These are phyloP conservation scores for Cyclocybe cylindracea DNA, from an alignment of 768 basidiomycete genomes.

Conservation along the genomic window DNA sequence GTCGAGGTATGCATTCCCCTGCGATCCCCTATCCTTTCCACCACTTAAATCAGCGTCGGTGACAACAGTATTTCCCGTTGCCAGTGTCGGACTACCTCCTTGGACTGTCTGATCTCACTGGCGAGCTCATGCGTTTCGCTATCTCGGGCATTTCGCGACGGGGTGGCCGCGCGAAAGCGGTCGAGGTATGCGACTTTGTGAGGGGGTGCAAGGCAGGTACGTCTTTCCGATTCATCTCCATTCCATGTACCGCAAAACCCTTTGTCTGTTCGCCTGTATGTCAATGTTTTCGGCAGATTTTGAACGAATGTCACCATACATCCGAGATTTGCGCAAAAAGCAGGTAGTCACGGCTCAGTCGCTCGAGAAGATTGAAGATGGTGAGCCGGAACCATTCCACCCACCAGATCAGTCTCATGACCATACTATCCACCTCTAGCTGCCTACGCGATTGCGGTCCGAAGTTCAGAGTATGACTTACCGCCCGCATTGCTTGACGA, in stretches of 20 bases:
- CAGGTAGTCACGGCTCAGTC: slow-evolving; percentile 84
- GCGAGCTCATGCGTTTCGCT: slow-evolving; percentile 95
- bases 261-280: background rate
- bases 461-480: slow-evolving; percentile 73
- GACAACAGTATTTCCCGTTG: slow-evolving; percentile 69
- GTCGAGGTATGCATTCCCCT: slow-evolving; percentile 52
- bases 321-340: slow-evolving; percentile 82
- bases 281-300: slow-evolving; percentile 49
- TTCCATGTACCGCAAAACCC: background rate
- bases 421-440: slow-evolving; percentile 38
- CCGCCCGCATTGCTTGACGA: slow-evolving; percentile 70
- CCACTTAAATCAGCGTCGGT: slow-evolving; percentile 5
- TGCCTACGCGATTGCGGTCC: slow-evolving; percentile 70
- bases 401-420: background rate
- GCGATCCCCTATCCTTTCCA: slow-evolving; percentile 1
- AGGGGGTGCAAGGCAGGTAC: slow-evolving; percentile 71
- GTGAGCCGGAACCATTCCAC: slow-evolving; percentile 40
- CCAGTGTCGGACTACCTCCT: slow-evolving; percentile 86
- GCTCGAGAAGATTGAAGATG: slow-evolving; percentile 93
- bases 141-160: slow-evolving; percentile 77
- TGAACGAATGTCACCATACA: slow-evolving; percentile 70
- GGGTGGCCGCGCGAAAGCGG: slow-evolving; percentile 64
- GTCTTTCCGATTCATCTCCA: slow-evolving; percentile 11
- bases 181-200: slow-evolving; percentile 69
- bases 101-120: slow-evolving; percentile 92